phyloP scores from a whole-genome alignment of 192 early-diverging fungal species.

The Kickxella alabastrina region DNA sequence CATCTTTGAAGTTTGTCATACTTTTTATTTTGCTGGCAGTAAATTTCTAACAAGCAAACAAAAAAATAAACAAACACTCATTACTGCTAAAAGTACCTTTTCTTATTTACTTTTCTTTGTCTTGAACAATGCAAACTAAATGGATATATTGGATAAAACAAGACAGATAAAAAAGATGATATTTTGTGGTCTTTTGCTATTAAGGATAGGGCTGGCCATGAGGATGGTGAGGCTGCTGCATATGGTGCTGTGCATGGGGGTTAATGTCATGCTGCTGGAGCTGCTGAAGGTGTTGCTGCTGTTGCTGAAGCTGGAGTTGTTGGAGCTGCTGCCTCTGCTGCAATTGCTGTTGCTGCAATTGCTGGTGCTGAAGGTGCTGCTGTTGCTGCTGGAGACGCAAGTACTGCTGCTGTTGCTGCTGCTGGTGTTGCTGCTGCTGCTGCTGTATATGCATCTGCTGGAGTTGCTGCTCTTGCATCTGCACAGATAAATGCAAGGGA shows the following conservation, averaged over 20 bases:
- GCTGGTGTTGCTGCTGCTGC: conserved; percentile 39
- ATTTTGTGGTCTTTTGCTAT: neutral
- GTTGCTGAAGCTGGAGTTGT: conserved; percentile 18
- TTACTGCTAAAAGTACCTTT: too few relatives aligned
- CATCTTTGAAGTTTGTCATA: too few relatives aligned
- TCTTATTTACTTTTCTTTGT: too few relatives aligned
- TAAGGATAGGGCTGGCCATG: conserved; percentile 3
- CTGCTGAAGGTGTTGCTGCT: conserved; percentile 25
- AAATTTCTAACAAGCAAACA: too few relatives aligned
- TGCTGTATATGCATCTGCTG: conserved; percentile 30
- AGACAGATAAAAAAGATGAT: too few relatives aligned
- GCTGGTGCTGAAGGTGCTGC: conserved; percentile 17
- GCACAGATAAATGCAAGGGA: conserved; percentile 22
- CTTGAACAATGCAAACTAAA: too few relatives aligned
- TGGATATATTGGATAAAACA: too few relatives aligned
- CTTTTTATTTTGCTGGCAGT: too few relatives aligned
- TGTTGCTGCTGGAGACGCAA: conserved; percentile 19
- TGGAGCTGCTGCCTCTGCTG: conserved; percentile 13
- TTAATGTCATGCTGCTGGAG: conserved; percentile 21
- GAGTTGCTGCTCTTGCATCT: conserved; percentile 35
- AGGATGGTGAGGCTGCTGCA: conserved; percentile 4
- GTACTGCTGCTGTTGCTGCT: conserved; percentile 25
- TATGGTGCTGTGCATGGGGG: conserved; percentile 7
- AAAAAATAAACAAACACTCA: too few relatives aligned
- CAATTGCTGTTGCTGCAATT: conserved; percentile 7